These are phyloP conservation scores for Plenodomus biglobosus DNA, from an alignment of 2,329 filamentous ascomycete genomes.

Conservation along the genomic window DNA sequence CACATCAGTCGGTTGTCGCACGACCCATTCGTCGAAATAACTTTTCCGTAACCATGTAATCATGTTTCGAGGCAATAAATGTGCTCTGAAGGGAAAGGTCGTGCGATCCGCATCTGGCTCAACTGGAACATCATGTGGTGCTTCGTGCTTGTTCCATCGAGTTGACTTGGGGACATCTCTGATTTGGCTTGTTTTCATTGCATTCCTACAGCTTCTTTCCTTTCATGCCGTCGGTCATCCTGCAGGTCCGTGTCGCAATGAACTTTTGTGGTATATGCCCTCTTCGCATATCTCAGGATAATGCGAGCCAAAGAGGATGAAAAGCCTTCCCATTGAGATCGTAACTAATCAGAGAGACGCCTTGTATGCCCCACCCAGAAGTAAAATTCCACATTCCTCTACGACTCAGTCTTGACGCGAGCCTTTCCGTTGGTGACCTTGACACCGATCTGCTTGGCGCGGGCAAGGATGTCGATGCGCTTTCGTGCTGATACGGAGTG, in stretches of 20 bases:
- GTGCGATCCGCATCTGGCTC: neutral
- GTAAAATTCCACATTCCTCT: constrained; percentile 39
- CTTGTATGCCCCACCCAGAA: constrained; percentile 40
- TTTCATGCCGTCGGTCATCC: constrained; percentile 21
- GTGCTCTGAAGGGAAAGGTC: no score
- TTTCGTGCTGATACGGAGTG: constrained; percentile 98
- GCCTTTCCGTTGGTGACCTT: constrained; percentile 99
- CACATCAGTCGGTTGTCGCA: no score
- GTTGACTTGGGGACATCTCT: neutral
- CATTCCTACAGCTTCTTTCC: constrained; percentile 26
- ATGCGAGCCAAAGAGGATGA: constrained; percentile 29
- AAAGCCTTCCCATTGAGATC: constrained; percentile 42
- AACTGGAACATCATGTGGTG: neutral
- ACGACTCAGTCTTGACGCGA: constrained; percentile 93
- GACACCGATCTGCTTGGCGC: constrained; percentile 97
- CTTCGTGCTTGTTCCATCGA: neutral
- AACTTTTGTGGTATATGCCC: constrained; percentile 35
- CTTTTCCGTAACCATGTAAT: no score
- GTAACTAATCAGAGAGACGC: constrained; percentile 45
- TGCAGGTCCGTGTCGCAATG: constrained; percentile 26
- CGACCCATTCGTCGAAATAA: no score
- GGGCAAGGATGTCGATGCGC: constrained; percentile 95
- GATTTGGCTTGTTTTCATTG: constrained; percentile 32
- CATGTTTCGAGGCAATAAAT: no score
- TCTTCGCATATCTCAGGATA: constrained; percentile 21